A percentile compares a stretch with the other conserved stretches of the same genome.
Conservation (phyloP, 1,139 yeast species). For the Zygotorulaspora mrakii region DNA sequence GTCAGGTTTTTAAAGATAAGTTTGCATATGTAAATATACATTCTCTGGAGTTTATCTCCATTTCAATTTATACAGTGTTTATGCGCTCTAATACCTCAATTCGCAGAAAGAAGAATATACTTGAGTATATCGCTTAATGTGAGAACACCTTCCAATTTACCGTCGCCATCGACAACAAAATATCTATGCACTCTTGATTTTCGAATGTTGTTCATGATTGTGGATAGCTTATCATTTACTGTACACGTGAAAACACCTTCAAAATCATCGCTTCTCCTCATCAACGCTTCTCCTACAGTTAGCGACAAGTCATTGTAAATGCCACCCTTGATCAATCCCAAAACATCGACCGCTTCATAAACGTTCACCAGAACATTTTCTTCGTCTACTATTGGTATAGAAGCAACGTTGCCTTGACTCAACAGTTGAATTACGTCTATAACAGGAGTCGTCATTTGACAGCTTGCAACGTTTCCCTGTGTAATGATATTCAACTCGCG, state of each 20-base stretch:
- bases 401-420: conserved; percentile 75
- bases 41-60: too few species aligned
- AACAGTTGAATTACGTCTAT: conserved; percentile 86
- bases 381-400: conserved; percentile 90
- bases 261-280: conserved; percentile 92
- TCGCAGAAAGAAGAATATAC: conserved; percentile 72
- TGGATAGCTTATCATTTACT: conserved; percentile 76
- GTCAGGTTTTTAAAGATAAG: conserved; percentile 1
- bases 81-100: conserved; percentile 13
- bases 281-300: conserved; percentile 92
- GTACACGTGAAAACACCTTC: conserved; percentile 99
- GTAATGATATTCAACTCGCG: conserved; percentile 65
- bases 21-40: neutral
- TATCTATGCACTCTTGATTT: conserved; percentile 88
- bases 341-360: conserved; percentile 93
- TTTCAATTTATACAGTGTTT: too few species aligned
- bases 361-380: conserved; percentile 73
- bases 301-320: conserved; percentile 85
- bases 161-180: conserved; percentile 83
- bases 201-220: conserved; percentile 90
- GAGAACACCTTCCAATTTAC: conserved; percentile 74
- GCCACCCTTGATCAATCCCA: conserved; percentile 91
- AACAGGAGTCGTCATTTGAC: conserved; percentile 89
- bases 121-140: conserved; percentile 88
- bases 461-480: conserved; percentile 61